These are phyloP conservation scores for Nadsonia commutata DNA, from an alignment of 1,139 yeast species.

Conservation along the genomic window DNA sequence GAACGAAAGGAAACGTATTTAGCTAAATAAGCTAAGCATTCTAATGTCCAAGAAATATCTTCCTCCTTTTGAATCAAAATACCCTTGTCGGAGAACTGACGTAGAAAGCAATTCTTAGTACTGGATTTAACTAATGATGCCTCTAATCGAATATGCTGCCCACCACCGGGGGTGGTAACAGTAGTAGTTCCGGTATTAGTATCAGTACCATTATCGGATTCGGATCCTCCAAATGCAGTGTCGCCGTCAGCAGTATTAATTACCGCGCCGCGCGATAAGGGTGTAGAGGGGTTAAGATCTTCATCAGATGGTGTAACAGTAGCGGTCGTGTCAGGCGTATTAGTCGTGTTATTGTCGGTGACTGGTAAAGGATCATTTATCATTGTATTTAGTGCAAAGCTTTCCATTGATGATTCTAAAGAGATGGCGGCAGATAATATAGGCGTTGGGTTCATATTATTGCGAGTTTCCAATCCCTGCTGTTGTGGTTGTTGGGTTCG, in stretches of 20 bases:
- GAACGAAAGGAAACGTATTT: slow-evolving; percentile 75
- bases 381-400: neutral
- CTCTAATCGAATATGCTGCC: neutral
- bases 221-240: neutral
- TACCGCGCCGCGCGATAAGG: neutral
- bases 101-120: slow-evolving; percentile 6
- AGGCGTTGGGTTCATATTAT: slow-evolving; percentile 1
- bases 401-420: neutral
- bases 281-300: neutral
- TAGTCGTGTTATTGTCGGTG: neutral
- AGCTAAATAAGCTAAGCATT: slow-evolving; percentile 80
- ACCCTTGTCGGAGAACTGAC: slow-evolving; percentile 55
- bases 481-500: slow-evolving; percentile 2
- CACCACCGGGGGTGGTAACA: neutral
- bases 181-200: slow-evolving; percentile 1
- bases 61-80: slow-evolving; percentile 77
- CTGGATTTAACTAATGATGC: slow-evolving; percentile 2
- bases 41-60: slow-evolving; percentile 88
- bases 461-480: slow-evolving; percentile 3
- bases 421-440: slow-evolving; percentile 5
- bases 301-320: neutral
- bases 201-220: neutral
- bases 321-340: neutral
- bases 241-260: neutral
- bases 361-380: neutral